A percentile compares a stretch with the other conserved stretches of the same genome.
These are phyloP conservation scores for Solanum paucissectum DNA, from an alignment of 257 asterid genomes.

Conservation along the genomic window DNA sequence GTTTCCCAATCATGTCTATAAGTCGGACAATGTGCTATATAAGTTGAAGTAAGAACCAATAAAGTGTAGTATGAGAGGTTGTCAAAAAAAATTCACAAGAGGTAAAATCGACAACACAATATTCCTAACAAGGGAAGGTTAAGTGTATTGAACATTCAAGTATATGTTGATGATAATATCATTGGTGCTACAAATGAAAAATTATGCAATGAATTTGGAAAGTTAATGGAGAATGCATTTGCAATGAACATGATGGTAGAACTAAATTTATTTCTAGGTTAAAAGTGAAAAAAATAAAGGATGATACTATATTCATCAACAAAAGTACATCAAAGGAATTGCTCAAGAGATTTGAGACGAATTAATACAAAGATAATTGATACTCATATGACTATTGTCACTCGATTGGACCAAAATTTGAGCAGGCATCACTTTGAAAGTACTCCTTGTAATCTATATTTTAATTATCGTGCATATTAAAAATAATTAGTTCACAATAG, in stretches of 20 bases:
- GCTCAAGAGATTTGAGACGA: background rate
- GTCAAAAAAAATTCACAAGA: too few relatives aligned
- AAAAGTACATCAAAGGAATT: background rate
- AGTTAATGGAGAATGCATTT: background rate
- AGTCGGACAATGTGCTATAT: background rate
- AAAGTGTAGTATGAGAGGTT: background rate
- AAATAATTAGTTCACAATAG: too few relatives aligned
- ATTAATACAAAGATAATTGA: background rate
- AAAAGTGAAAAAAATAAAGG: background rate
- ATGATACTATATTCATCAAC: background rate
- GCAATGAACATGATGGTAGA: background rate
- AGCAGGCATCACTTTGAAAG: background rate
- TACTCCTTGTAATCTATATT: background rate
- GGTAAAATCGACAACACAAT: background rate
- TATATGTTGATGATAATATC: background rate
- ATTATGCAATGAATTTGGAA: background rate
- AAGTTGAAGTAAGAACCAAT: background rate
- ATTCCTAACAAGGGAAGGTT: background rate
- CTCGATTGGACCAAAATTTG: background rate
- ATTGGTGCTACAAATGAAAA: background rate
- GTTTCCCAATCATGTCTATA: background rate
- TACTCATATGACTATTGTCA: background rate
- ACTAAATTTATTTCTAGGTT: background rate
- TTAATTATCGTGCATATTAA: background rate
- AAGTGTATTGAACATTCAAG: background rate